Base-by-base conservation (phyloP, 2,329 filamentous ascomycete genomes). In the Bretziella fagacearum region DNA sequence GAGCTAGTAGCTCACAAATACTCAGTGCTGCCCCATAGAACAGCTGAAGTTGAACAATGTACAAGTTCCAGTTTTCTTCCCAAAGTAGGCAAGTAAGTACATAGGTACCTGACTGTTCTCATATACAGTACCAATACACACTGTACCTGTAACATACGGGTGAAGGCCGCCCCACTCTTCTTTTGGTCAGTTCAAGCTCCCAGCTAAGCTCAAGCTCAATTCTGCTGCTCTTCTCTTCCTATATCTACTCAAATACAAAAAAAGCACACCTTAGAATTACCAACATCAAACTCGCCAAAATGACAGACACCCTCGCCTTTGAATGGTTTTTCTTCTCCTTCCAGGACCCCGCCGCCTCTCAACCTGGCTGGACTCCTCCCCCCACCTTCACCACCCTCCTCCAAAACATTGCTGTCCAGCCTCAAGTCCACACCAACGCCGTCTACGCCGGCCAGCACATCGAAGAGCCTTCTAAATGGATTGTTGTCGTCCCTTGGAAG, bases 371-470 rank as follows among this genome's bases (percentile, higher is more conserved):
- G 40, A 55, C 59, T 45, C 43, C 39, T 23, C 52, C 54, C 47
- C 53, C 54, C 36, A 52, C 56, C 53, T 56, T 52, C 52, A 51
- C 55, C 44, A 50, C 39, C 3, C 15, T 48, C 13, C 17, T 51
- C 15, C 32, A 32, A 6, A 17, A 10, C 8, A 11, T 51, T 8
- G 45, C 49, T 6, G 18, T 27, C 22, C 40, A 27, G 11, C 45
- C 49, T 2, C 32, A 47, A 29, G 56, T 60, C 26, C 61, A 61
- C 53, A 55, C 61, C 44, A 45, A 52, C 44, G 54, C 55, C 46
- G 51, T 63, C 26, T 59, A 64, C 52, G 53, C 59, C 33, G 63
- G 63, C 50, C 56, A 54, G 6, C 57, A 60, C 27, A 46, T 61
- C 42, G 63, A 65, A 52, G 54, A 58, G 20, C 57, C 61, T 6